Evolutionary conservation across 2,329 filamentous ascomycete species (phyloP).

Genomic region (Teratosphaeria pseudoeucalypti): DNA sequence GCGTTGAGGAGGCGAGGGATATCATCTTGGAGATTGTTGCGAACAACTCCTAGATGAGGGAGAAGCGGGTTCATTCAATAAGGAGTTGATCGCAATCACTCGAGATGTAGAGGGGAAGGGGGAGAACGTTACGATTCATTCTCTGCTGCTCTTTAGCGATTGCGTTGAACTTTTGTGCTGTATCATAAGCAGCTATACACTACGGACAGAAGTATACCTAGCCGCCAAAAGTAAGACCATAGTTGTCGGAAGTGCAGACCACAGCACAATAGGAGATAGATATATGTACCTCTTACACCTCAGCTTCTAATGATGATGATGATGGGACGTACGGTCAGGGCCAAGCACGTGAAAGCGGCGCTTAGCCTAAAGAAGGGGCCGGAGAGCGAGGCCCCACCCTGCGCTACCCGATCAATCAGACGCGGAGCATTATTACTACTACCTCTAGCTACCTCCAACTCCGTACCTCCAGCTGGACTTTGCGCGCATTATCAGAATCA

Average conservation of each 20-base stretch:
- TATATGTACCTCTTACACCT: too few species aligned
- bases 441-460: neutral
- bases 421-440: neutral
- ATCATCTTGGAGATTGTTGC: constrained; percentile 74
- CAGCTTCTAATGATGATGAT: too few species aligned
- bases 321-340: neutral
- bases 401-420: neutral
- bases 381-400: neutral
- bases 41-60: constrained; percentile 21
- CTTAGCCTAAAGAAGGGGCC: neutral
- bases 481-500: neutral
- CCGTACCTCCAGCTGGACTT: neutral
- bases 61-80: neutral
- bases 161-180: neutral
- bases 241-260: neutral
- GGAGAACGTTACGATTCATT: neutral
- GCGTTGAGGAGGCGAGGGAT: constrained; percentile 77
- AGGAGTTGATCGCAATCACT: neutral
- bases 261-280: too few species aligned
- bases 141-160: neutral
- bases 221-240: neutral
- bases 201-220: neutral
- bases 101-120: neutral
- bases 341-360: neutral
- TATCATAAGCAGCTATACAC: neutral